Percentiles rank a stretch among this genome's conserved stretches.
phyloP scores from a whole-genome alignment of 495 filamentous ascomycete species.

The Neurospora sp. region DNA sequence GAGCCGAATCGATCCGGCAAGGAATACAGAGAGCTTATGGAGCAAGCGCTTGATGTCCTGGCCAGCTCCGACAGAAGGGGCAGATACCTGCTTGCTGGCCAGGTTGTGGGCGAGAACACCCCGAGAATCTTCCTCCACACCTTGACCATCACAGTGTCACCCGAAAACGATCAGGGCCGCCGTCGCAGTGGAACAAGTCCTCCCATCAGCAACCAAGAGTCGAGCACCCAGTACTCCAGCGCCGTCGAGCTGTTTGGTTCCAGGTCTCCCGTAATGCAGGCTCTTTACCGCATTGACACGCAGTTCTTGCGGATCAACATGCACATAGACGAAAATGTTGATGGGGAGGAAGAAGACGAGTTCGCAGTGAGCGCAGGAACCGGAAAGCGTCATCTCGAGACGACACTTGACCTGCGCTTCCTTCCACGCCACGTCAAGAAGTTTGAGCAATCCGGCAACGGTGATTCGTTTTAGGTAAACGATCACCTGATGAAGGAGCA shows the following conservation, averaged over 20 bases:
- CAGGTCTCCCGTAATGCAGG: slow-evolving; percentile 1
- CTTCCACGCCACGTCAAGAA: slow-evolving; percentile 4
- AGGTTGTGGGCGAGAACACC: neutral
- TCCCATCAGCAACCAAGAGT: neutral
- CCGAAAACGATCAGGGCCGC: neutral
- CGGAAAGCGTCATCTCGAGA: slow-evolving; percentile 14
- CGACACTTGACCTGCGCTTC: slow-evolving; percentile 18
- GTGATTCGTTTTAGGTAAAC: slow-evolving; percentile 6
- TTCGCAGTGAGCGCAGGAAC: neutral
- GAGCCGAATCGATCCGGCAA: slow-evolving; percentile 19
- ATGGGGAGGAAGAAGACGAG: neutral
- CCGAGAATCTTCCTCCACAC: slow-evolving; percentile 20
- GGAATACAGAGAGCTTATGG: slow-evolving; percentile 14
- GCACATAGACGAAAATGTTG: slow-evolving; percentile 5
- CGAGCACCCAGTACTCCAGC: neutral
- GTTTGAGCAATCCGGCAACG: neutral
- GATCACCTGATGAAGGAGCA: slow-evolving; percentile 8
- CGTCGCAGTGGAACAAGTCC: neutral
- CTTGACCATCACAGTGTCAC: slow-evolving; percentile 19
- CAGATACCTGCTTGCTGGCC: neutral
- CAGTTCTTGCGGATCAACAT: slow-evolving; percentile 17
- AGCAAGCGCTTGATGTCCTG: slow-evolving; percentile 9
- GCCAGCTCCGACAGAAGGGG: neutral
- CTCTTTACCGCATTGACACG: slow-evolving; percentile 11
- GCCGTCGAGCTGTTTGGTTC: slow-evolving; percentile 14